Base-by-base conservation (phyloP, 2,329 filamentous ascomycete genomes). In the Pseudohalonectria lignicola region DNA sequence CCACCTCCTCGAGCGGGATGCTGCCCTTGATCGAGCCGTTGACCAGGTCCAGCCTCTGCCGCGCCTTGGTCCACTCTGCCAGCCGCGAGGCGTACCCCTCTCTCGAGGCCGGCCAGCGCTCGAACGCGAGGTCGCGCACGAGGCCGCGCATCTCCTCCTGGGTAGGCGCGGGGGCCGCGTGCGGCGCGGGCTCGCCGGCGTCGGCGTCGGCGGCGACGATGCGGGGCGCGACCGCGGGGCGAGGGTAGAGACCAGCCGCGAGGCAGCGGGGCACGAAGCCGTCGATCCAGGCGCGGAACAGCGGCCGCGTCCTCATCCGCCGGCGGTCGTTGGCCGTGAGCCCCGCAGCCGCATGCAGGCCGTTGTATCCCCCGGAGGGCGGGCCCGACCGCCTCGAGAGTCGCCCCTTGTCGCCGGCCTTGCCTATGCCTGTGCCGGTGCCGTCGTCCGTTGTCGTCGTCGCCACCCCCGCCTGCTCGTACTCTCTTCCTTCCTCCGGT, bases 201-300 rank as follows among this genome's bases (percentile, higher is more conserved):
- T 15, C 26, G 52, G 54, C 2, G 49, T 45, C 0, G 36, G 47
- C 23, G 43, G 47, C 17, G n/a, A n/a, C n/a, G n/a, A n/a, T n/a
- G n/a, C n/a, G n/a, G n/a, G n/a, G n/a, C n/a, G n/a, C n/a, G n/a
- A n/a, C n/a, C n/a, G n/a, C n/a, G n/a, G n/a, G n/a, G n/a, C n/a
- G n/a, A 1, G 49, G 35, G 39, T 62, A 66, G 2, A 54, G 55
- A 0, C 60, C 61, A 20, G 63, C 43, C 1, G 56, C 55, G 2
- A 64, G 59, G 41, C 71, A 71, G 3, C 49, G 49, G 0, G 77
- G 75, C n/a, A 82, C 55, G 44, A 74, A 86, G 5, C 78, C 71
- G 1, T 79, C 64, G 4, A 79, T 53, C 69, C 81, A 88, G 5
- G 54, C 52, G 2, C 61, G 60, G 50, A 76, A 86, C 20, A 76